Conservation (phyloP, 108 stramenopile species). For the Craspedostauros australis region DNA sequence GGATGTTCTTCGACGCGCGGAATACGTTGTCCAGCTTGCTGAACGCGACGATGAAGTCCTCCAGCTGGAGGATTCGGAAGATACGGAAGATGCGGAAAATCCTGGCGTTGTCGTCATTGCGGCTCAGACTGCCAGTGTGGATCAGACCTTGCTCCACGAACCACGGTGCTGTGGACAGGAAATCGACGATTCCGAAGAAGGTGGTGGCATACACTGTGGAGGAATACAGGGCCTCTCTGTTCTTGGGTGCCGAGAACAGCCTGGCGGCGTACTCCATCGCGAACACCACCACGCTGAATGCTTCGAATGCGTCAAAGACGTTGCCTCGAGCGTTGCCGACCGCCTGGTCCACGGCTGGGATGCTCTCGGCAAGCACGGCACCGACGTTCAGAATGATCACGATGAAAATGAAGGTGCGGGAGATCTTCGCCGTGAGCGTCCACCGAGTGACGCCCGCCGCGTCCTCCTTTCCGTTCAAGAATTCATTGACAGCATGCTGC, state of each 20-base stretch:
- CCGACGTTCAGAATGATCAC: constrained; percentile 78
- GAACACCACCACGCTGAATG: constrained; percentile 75
- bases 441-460: constrained; percentile 27
- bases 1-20: constrained; percentile 69
- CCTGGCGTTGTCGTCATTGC: constrained; percentile 50
- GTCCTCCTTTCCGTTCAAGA: constrained; percentile 55
- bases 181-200: constrained; percentile 90
- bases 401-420: constrained; percentile 56
- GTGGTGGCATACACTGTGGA: constrained; percentile 71
- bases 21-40: constrained; percentile 91
- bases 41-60: constrained; percentile 85
- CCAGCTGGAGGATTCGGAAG: constrained; percentile 85
- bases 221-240: constrained; percentile 74
- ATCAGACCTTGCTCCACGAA: constrained; percentile 58
- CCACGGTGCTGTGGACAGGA: constrained; percentile 82
- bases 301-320: constrained; percentile 77
- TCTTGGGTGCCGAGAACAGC: constrained; percentile 82
- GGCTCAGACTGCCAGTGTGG: constrained; percentile 29
- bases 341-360: constrained; percentile 58
- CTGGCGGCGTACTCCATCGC: constrained; percentile 62
- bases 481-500: constrained; percentile 58
- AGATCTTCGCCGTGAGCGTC: constrained; percentile 28
- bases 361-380: constrained; percentile 73
- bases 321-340: constrained; percentile 68
- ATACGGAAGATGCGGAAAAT: constrained; percentile 84